A percentile compares a stretch with the other conserved stretches of the same genome.
Evolutionary conservation across 2,329 filamentous ascomycete species (phyloP).

Genomic region (Pseudocercospora musae): DNA sequence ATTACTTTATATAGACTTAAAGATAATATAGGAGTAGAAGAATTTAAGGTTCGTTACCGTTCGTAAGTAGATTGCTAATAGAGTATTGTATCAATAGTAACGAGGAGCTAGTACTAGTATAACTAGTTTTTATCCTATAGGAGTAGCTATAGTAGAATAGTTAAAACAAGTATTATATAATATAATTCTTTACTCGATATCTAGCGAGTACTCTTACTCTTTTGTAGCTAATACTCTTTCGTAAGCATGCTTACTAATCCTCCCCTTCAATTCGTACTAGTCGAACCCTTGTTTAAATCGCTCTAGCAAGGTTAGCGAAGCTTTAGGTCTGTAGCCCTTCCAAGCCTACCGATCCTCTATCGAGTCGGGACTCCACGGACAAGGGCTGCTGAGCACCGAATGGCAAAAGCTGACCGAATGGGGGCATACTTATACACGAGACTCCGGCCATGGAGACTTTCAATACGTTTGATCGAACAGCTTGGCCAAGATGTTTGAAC

Average conservation of each 20-base stretch:
- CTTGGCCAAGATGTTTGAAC: neutral
- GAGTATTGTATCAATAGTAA: neutral
- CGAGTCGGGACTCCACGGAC: too few species aligned
- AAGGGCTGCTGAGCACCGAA: too few species aligned
- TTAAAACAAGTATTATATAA: neutral
- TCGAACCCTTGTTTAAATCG: neutral
- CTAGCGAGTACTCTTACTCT: neutral
- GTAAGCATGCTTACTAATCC: neutral
- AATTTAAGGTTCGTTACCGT: too few species aligned
- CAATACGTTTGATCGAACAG: neutral
- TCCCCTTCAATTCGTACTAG: neutral
- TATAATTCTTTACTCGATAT: neutral
- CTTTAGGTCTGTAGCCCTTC: too few species aligned
- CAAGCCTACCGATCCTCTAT: too few species aligned
- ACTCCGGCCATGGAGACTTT: too few species aligned
- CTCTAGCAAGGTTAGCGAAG: neutral
- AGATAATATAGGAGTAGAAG: too few species aligned
- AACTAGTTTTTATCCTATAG: neutral
- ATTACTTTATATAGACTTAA: too few species aligned
- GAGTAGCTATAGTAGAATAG: neutral
- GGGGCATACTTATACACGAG: neutral
- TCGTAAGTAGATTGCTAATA: neutral
- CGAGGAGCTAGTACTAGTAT: too few species aligned
- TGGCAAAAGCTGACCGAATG: too few species aligned
- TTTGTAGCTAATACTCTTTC: neutral